These are phyloP conservation scores for Cyanidiococcus yangmingshanensis DNA, from an alignment of 23 red algal species.

Conservation along the genomic window DNA sequence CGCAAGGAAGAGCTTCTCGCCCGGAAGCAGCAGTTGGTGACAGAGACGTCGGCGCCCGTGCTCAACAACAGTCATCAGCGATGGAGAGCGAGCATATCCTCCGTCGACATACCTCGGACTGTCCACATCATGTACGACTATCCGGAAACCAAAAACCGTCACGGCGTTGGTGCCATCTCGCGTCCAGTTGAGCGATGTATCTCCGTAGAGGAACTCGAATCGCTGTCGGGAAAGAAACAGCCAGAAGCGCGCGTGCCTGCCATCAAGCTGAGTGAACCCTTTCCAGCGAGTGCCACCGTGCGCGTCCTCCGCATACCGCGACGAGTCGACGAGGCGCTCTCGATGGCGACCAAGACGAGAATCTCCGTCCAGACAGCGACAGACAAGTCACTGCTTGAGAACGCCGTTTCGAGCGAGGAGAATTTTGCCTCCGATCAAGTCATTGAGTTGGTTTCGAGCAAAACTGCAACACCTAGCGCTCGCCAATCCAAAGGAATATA, in stretches of 20 bases:
- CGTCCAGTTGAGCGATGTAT: neutral
- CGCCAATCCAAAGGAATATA: too few relatives aligned
- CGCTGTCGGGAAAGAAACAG: neutral
- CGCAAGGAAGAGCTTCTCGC: slow-evolving; percentile 11
- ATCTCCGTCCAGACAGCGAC: too few relatives aligned
- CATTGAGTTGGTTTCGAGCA: neutral
- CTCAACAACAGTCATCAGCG: neutral
- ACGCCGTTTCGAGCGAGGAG: neutral
- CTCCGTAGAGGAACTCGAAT: neutral
- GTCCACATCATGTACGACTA: slow-evolving; percentile 17
- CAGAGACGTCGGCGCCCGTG: neutral
- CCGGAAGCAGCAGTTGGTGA: neutral
- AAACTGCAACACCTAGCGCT: neutral
- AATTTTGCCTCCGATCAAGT: neutral
- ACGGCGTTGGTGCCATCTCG: neutral
- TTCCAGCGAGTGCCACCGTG: neutral
- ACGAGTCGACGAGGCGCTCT: neutral
- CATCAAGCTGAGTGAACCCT: neutral
- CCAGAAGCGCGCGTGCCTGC: neutral
- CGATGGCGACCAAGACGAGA: too few relatives aligned
- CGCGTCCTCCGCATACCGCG: neutral
- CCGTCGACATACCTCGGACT: neutral
- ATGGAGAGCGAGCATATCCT: neutral
- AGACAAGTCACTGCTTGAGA: too few relatives aligned
- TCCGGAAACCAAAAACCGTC: neutral